Evolutionary conservation across 2,329 filamentous ascomycete species (phyloP).

Genomic region (Nemania serpens): DNA sequence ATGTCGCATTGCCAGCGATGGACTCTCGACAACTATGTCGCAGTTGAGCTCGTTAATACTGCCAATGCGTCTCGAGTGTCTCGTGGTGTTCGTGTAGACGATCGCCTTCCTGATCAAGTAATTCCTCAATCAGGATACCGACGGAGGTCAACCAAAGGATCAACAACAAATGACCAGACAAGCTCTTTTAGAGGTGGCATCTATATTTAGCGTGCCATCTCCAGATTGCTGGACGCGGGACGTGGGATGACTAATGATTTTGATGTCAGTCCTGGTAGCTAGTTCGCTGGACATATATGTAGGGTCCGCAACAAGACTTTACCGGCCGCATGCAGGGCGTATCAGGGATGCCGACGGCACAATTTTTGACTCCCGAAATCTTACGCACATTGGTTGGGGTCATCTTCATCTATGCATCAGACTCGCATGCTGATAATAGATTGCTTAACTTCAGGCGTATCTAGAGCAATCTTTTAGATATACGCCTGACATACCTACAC

Average conservation of each 20-base stretch:
- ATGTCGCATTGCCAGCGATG: constrained; percentile 31
- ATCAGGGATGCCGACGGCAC: background rate
- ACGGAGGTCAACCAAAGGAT: constrained; percentile 13
- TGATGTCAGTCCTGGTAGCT: background rate
- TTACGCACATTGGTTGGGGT: background rate
- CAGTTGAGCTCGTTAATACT: constrained; percentile 12
- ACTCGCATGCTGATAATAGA: constrained; percentile 14
- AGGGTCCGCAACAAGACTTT: background rate
- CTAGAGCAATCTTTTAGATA: background rate
- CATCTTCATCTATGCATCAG: constrained; percentile 11
- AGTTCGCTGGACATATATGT: background rate
- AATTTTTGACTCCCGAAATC: background rate
- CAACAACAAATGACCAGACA: constrained; percentile 27
- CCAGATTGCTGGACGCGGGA: constrained; percentile 1
- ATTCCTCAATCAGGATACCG: constrained; percentile 21
- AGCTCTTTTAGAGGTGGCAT: background rate
- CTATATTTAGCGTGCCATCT: constrained; percentile 10
- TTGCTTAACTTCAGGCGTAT: background rate
- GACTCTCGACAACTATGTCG: constrained; percentile 19
- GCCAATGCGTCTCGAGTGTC: constrained; percentile 29
- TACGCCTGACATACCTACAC: constrained; percentile 3
- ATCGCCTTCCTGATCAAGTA: constrained; percentile 37
- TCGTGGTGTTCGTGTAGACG: constrained; percentile 29
- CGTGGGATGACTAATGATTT: constrained; percentile 16
- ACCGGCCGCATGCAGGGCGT: background rate